Evolutionary conservation across 345 rosid genomes (phyloP), one percentile per base, ranked within the genome.

Genomic region (Kernera saxatilis): DNA sequence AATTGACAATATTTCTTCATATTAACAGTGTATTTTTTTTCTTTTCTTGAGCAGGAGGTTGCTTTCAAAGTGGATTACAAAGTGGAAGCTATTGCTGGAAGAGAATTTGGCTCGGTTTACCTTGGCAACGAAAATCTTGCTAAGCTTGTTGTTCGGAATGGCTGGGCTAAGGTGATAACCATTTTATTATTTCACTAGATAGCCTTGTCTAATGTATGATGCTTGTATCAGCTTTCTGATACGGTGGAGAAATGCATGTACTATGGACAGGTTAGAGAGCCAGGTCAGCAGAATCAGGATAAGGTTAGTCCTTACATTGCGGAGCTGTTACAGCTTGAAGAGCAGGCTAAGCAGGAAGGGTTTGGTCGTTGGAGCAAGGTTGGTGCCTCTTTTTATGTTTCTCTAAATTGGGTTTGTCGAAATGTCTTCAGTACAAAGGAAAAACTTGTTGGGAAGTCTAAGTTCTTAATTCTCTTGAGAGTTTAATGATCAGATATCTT

Each of bases 301-400:
- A 94, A 94, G 80, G 95, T 84, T n/a, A 94, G 96, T 85, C 96
- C 97, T 66, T 85, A 76, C 78, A 82, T 91, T 74, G 46, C 83
- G 15, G 97, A 91, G 52, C 71, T 89, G 74, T 66, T 80, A 52
- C 79, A 75, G 17, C 84, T 78, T 40, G 90, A 94, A 79, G 96
- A 88, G 68, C 90, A 84, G 78, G 97, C 97, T 32, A 88, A 86
- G 76, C 84, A 81, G 64, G 84, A 88, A 67, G 93, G 95, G 23
- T 78, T 84, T 67, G 99, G 99, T 67, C 84, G 79, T 27, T 91
- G 97, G 97, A 91, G 83, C 83, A 85, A 87, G 97, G 97, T 91
- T 64, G 62, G 58, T 78, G 45, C 68, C 58, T 50, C 70, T 11
- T 45, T 21, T 36, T 45, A 11, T 59, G 8, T 58, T 49, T 51